Evolutionary conservation across 148 eudicot species (phyloP).

Genomic region (Rhododendron mucronatum): DNA sequence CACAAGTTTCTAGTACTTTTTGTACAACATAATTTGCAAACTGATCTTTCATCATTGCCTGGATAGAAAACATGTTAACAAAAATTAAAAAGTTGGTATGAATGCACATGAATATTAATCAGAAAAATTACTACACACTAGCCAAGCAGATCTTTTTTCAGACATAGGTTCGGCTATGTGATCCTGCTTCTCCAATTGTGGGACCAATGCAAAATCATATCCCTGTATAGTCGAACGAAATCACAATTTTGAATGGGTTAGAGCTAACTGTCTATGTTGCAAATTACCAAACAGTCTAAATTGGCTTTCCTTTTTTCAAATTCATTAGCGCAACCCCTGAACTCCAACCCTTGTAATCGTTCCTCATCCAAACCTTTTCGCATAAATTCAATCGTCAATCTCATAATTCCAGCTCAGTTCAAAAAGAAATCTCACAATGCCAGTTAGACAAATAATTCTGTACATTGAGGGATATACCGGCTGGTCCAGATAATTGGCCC

Average conservation of each 20-base stretch:
- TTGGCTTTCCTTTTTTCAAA: not conserved
- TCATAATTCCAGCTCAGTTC: not conserved
- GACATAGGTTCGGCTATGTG: not conserved
- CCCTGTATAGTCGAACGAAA: not conserved
- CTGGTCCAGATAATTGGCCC: too few species aligned
- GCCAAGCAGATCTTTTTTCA: not conserved
- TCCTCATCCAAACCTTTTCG: not conserved
- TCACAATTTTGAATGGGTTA: not conserved
- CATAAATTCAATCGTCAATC: not conserved
- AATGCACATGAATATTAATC: not conserved
- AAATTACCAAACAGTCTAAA: not conserved
- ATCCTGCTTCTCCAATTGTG: not conserved
- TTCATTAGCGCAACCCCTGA: not conserved
- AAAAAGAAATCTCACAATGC: not conserved
- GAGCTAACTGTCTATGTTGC: not conserved
- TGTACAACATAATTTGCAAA: conserved; percentile 96
- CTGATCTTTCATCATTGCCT: conserved; percentile 99
- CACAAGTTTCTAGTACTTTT: conserved; percentile 91
- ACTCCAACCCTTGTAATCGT: not conserved
- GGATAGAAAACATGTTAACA: conserved; percentile 9
- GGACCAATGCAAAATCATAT: not conserved
- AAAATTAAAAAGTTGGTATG: not conserved
- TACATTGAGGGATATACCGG: not conserved
- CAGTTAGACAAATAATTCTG: not conserved
- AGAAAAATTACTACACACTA: not conserved